Percentiles rank a stretch among this genome's conserved stretches.
These are phyloP conservation scores for Phenoliferia sp. DNA, from an alignment of 1,284 basidiomycete genomes.

Conservation along the genomic window DNA sequence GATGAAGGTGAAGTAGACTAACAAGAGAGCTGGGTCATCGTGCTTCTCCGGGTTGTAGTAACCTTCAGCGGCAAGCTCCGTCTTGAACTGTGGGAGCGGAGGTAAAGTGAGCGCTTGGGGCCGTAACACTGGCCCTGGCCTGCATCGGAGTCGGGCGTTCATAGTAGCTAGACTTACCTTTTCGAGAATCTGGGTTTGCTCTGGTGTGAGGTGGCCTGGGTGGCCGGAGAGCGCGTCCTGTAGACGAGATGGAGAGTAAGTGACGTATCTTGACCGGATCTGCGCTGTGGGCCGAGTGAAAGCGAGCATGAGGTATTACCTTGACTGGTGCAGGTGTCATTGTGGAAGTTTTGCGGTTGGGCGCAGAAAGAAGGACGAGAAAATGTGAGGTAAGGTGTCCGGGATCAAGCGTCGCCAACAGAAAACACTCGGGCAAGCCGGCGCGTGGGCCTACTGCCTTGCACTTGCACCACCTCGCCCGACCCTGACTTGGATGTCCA, in stretches of 20 bases:
- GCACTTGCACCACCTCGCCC: too few relatives aligned
- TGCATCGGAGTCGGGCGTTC: constrained; percentile 10
- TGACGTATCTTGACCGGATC: not conserved
- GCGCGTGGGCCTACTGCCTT: too few relatives aligned
- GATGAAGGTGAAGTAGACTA: constrained; percentile 40
- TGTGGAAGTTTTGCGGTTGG: too few relatives aligned
- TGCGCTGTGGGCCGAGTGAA: too few relatives aligned
- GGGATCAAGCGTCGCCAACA: too few relatives aligned
- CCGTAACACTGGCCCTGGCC: too few relatives aligned
- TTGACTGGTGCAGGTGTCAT: not conserved
- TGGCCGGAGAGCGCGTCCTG: constrained; percentile 63
- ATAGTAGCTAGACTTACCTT: constrained; percentile 56
- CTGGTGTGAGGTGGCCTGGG: constrained; percentile 71
- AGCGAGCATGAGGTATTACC: not conserved
- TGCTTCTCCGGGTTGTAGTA: constrained; percentile 54
- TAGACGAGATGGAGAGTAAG: not conserved
- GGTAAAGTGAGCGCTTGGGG: not conserved
- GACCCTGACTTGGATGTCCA: too few relatives aligned
- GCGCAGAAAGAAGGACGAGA: too few relatives aligned
- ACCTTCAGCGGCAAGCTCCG: constrained; percentile 38
- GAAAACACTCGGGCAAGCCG: too few relatives aligned
- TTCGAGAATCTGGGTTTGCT: constrained; percentile 66
- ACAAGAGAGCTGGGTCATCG: constrained; percentile 72
- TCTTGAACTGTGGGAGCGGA: constrained; percentile 32
- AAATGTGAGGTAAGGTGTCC: too few relatives aligned